These are phyloP conservation scores for Linnemannia zychae DNA, from an alignment of 192 early-diverging fungal species.

Conservation along the genomic window DNA sequence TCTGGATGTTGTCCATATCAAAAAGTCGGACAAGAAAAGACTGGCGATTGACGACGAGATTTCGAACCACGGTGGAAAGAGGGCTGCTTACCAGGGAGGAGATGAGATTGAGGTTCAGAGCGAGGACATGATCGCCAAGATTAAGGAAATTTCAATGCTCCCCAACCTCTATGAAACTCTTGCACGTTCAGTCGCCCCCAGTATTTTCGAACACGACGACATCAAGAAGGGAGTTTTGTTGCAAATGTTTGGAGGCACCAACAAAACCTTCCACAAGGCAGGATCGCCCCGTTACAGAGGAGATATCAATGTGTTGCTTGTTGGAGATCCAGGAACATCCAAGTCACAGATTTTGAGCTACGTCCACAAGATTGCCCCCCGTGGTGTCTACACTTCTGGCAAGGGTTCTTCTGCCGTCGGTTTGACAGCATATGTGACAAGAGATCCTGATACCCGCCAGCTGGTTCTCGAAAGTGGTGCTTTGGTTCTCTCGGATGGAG, in stretches of 20 bases:
- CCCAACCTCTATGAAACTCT: constrained; percentile 86
- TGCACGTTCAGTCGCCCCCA: constrained; percentile 90
- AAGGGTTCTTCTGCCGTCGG: constrained; percentile 98
- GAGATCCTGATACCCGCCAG: constrained; percentile 96
- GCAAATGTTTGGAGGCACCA: constrained; percentile 96
- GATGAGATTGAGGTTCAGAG: constrained; percentile 56
- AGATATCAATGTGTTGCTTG: constrained; percentile 94
- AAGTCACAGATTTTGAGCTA: constrained; percentile 96
- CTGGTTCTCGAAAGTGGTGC: constrained; percentile 97
- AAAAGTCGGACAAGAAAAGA: constrained; percentile 82
- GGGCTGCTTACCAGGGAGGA: constrained; percentile 38
- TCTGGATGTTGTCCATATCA: constrained; percentile 95
- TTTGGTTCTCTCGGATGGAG: constrained; percentile 94
- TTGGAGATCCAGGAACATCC: constrained; percentile 96
- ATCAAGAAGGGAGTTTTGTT: constrained; percentile 97
- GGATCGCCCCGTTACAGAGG: constrained; percentile 82
- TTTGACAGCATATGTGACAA: constrained; percentile 94
- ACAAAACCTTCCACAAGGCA: constrained; percentile 81
- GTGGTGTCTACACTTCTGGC: constrained; percentile 97
- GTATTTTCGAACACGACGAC: constrained; percentile 95
- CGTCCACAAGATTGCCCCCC: constrained; percentile 93
- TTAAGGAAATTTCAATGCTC: constrained; percentile 71
- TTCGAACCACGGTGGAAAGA: constrained; percentile 40
- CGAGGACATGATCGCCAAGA: constrained; percentile 53
- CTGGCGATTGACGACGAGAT: constrained; percentile 61